Base-by-base conservation (phyloP, 106 monocot species). In the Dioscorea alata region DNA sequence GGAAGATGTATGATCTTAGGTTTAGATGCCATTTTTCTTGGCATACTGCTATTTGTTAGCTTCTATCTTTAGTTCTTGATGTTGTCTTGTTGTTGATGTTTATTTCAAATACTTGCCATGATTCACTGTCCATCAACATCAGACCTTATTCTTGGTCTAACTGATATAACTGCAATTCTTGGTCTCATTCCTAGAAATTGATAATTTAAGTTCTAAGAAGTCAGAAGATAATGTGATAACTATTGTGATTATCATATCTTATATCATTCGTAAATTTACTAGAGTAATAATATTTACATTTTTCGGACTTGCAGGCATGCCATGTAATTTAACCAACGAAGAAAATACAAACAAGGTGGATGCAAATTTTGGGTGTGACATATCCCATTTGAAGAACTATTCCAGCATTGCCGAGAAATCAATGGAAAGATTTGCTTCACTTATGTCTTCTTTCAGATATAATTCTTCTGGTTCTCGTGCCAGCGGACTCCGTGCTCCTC, bases 401-500 rank as follows among this genome's bases (percentile, higher is more conserved):
- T 80, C 79, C 28, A 79, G 73, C 18, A 87, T 96, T 79, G 96
- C 96, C 19, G 92, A 92, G 76, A 82, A 92, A 74, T 96, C 96
- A 49, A 80, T 96, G 88, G 85, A 96, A 48, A 84, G 66, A 57
- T 96, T 96, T 76, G 92, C 71, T 23, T 67, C 96, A 0, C 67
- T 86, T n/a, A 87, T 96, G 65, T 80, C 88, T 32, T 72, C 89
- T 31, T 96, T 86, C 78, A 84, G 78, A 65, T 86, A 89, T 64
- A 75, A 42, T 42, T 42, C 42, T 42, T 42, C 60, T 22, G 96
- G 96, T 52, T 89, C 96, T 24, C 91, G 89, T 70, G 88, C 89
- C 48, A 96, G 96, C 60, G 96, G 96, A 35, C 86, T 96, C 21
- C 84, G 96, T 51, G 64, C 84, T 18, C 96, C 96, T 67, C 68